Base-by-base conservation (phyloP, 1,284 basidiomycete genomes). In the Cryptococcus jaspeensis region DNA sequence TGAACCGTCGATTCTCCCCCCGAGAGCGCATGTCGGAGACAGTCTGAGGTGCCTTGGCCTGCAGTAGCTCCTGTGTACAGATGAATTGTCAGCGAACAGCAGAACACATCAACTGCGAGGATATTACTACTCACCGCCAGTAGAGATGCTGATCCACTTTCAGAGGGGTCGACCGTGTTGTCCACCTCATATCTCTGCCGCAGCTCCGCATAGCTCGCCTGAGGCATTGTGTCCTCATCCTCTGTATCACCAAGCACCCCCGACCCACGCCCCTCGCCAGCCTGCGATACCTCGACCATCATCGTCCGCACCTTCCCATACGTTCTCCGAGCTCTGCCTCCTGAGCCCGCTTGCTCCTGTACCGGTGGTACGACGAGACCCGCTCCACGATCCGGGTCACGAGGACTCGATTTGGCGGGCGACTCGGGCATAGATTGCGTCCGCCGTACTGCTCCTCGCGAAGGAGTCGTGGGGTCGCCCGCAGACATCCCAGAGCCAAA, bases 1-100 rank as follows among this genome's bases (percentile, higher is more conserved):
- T 66, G 59, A 77, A 74, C 13, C 69, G 61, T 18, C 74, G 54
- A 47, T 76, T 76, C 57, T 73, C 76, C 5, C 76, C 76, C 57
- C 68, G 70, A 4, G 71, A 72, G 39, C 74, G 55, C 67, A 77
- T 70, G 52, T 78, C 74, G 5, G 73, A 66, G 8, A 75, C 67
- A 9, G 68, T 62, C 32, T 67, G 67, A 3, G 72, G 72, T 6
- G 69, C 68, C 40, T 63, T 56, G 4, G 71, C 73, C 32, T 63
- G 55, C 16, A 64, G 43, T 6, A 67, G 52, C 38, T 66, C 67
- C 53, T 68, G 42, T 32, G 23, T 37, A 12, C 20, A 18, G 13
- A 36, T 50, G 15, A 20, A 16, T 40, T 22, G 20, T 9, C 28
- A 32, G 28, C 28, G 5, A 9, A 32, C 5, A 32, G 28, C 4